Base-by-base conservation (phyloP, 306 rosid species). In the Comarum palustre region DNA sequence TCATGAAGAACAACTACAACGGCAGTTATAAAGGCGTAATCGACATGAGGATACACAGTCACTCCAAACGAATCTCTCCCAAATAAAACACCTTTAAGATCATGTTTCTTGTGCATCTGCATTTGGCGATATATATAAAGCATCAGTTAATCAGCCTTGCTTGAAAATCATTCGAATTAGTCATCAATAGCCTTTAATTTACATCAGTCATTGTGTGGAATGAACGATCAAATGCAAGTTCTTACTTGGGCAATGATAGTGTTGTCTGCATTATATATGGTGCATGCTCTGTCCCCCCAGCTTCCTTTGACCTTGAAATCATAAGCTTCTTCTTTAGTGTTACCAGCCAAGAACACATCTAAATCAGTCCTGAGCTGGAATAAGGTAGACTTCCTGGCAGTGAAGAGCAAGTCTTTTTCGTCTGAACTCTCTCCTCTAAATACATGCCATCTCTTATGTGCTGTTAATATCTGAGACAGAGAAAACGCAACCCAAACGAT, bases 31-130 rank as follows among this genome's bases (percentile, higher is more conserved):
- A 86, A 86, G 31, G 87, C 87, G 36, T 75, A 75, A 76, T 86
- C 90, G 0, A 83, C 31, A 36, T 78, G 41, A 59, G 90, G 87
- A 66, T 79, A 75, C 45, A 86, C 84, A 0, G 90, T 86, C 20
- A 86, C 83, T 71, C 20, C 63, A 72, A 82, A 82, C 27, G 74
- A 63, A 66, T 84, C 88, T 41, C 81, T 82, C 42, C 86, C 88
- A 13, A 84, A 51, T 7, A 76, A 64, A 36, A 27, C 1, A 72
- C 85, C 82, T 63, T 75, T 41, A 54, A 66, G 50, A 3, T 78
- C 78, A 38, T 75, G 76, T 46, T 79, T 86, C 82, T 65, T 82
- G 13, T 79, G 80, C 90, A 86, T 86, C 88, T 86, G 83, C 83
- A 77, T 45, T 45, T 6, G 29, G 17, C 16, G 32, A 55, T 22